Evolutionary conservation across 306 rosid genomes (phyloP), one percentile per base, ranked within the genome.

Genomic region (Trifolium dubium): DNA sequence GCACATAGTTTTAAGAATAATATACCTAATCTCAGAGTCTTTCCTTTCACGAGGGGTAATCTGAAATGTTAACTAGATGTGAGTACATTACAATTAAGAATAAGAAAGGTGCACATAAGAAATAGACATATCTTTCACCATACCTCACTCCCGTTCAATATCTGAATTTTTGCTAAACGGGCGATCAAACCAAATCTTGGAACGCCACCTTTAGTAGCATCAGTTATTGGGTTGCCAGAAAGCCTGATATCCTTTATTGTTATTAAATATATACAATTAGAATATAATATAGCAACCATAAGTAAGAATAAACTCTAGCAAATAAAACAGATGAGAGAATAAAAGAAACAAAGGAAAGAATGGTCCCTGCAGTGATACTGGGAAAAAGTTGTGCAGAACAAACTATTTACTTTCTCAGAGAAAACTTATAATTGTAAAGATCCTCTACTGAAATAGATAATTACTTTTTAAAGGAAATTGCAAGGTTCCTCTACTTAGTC

Each of bases 111-210:
- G 51, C 64, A 71, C 64, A 37, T 59, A 44, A 29, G 55, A 51
- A 72, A 18, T 14, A 72, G 63, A 66, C 47, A 73, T 55, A 39
- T 66, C 78, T 72, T 67, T 69, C 10, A 19, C 3, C 75, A 55
- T 81, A 94, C 98, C 98, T 94, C 95, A 75, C 98, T 91, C 66
- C 98, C 97, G 58, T 94, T 89, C 72, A 94, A 78, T 54, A 86
- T 79, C 83, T 83, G 85, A 80, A 94, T 76, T 75, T 91, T 89
- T 30, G 87, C 85, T 74, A 94, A 85, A 43, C 96, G 90, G 44
- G 95, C 95, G 59, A 94, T 79, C 89, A 89, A 83, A 84, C 79
- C 88, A 78, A 78, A 94, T 83, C 98, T 87, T 19, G 98, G 85
- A 74, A 88, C 64, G 28, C 98, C 95, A 32, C 89, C 98, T 74